These are phyloP conservation scores for Lachancea dasiensis DNA, from an alignment of 805 yeast species.

Conservation along the genomic window DNA sequence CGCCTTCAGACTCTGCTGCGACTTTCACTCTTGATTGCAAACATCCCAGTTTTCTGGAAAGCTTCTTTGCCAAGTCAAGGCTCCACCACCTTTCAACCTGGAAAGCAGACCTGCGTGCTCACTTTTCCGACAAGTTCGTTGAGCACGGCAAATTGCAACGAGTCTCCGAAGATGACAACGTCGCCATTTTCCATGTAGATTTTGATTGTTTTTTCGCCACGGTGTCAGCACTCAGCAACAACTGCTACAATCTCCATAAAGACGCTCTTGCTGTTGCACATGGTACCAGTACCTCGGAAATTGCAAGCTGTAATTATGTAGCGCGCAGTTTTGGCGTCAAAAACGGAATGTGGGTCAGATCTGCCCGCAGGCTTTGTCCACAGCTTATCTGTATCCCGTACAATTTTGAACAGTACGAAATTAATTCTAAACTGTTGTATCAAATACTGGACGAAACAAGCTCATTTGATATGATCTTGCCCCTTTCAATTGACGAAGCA, in stretches of 20 bases:
- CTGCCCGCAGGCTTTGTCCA: slow-evolving; percentile 64
- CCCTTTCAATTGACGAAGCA: slow-evolving; percentile 91
- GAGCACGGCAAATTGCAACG: slow-evolving; percentile 13
- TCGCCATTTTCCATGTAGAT: slow-evolving; percentile 69
- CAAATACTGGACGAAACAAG: slow-evolving; percentile 37
- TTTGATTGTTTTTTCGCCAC: slow-evolving; percentile 93
- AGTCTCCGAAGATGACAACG: slow-evolving; percentile 5
- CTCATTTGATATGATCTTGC: slow-evolving; percentile 48
- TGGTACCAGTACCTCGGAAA: slow-evolving; percentile 52
- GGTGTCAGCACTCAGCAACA: slow-evolving; percentile 57
- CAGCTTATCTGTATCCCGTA: slow-evolving; percentile 57
- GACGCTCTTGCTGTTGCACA: slow-evolving; percentile 60
- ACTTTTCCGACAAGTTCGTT: slow-evolving; percentile 48
- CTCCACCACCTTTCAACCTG: slow-evolving; percentile 84
- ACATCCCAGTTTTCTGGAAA: slow-evolving; percentile 67
- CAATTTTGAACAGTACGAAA: slow-evolving; percentile 69
- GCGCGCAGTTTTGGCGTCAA: slow-evolving; percentile 73
- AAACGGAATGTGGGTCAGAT: slow-evolving; percentile 86
- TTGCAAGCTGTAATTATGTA: slow-evolving; percentile 87
- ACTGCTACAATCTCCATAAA: slow-evolving; percentile 35
- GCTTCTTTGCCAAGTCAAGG: slow-evolving; percentile 75
- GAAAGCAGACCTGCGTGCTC: slow-evolving; percentile 67
- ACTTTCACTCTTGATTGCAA: slow-evolving; percentile 46
- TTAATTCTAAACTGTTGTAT: slow-evolving; percentile 59
- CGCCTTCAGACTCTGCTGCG: slow-evolving; percentile 1